Percentiles rank a stretch among this genome's conserved stretches.
Evolutionary conservation across 2,329 filamentous ascomycete genomes (phyloP).

Genomic region (Biscogniauxia sp.): DNA sequence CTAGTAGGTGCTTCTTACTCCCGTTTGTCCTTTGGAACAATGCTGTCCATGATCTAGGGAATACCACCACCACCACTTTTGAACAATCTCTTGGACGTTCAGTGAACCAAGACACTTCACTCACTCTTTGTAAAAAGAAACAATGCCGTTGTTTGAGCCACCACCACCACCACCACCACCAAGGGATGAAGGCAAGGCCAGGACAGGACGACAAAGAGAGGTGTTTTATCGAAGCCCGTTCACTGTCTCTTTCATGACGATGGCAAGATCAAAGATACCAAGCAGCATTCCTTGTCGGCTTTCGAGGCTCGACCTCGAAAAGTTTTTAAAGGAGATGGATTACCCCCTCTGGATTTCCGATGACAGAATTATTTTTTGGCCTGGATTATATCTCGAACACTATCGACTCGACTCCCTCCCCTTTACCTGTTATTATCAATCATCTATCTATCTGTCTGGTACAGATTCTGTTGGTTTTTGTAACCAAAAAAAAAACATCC

Average conservation of each 20-base stretch:
- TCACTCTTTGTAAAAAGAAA: background rate
- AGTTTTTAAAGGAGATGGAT: background rate
- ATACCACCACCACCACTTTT: background rate
- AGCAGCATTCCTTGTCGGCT: background rate
- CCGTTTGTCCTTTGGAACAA: background rate
- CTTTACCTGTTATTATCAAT: background rate
- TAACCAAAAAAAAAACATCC: no score
- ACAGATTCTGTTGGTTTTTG: slow-evolving; percentile 9
- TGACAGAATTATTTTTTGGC: no score
- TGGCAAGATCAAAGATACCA: background rate
- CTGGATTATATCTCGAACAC: no score
- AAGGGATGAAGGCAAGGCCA: background rate
- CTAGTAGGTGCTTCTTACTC: slow-evolving; percentile 5
- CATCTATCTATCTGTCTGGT: background rate
- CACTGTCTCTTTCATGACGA: background rate
- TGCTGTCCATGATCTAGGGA: background rate
- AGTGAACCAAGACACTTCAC: background rate
- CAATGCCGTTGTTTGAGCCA: background rate
- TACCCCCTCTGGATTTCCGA: background rate
- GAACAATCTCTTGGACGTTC: background rate
- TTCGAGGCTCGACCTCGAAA: background rate
- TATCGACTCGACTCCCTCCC: background rate
- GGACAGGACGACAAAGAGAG: background rate
- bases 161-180: no score
- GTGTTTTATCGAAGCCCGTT: background rate